These are phyloP conservation scores for Flaveria brownii DNA, from an alignment of 129 eudicot species.

Conservation along the genomic window DNA sequence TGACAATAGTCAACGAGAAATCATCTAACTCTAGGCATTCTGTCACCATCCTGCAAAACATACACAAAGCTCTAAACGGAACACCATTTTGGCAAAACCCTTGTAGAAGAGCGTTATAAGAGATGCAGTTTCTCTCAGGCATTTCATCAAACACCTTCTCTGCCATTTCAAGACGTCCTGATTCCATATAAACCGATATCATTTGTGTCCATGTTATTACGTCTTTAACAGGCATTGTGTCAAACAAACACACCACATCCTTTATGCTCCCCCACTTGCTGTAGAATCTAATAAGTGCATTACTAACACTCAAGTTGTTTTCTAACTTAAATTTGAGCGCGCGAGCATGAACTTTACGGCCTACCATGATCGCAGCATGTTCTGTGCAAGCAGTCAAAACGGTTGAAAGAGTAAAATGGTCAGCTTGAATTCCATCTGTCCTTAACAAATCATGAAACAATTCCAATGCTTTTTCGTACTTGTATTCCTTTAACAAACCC, in stretches of 20 bases:
- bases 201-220: conserved; percentile 75
- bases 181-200: conserved; percentile 68
- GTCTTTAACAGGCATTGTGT: conserved; percentile 59
- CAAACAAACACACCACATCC: conserved; percentile 54
- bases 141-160: conserved; percentile 53
- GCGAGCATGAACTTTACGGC: conserved; percentile 60
- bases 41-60: conserved; percentile 66
- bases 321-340: conserved; percentile 54
- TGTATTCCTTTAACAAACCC: conserved; percentile 43
- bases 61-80: conserved; percentile 44
- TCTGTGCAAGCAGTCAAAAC: conserved; percentile 62
- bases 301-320: conserved; percentile 61
- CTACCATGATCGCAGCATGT: conserved; percentile 37
- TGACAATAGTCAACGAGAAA: conserved; percentile 60
- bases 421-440: conserved; percentile 40
- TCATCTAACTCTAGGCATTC: conserved; percentile 64
- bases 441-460: conserved; percentile 48
- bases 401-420: conserved; percentile 64
- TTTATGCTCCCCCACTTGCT: conserved; percentile 56
- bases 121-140: conserved; percentile 66
- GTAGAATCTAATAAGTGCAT: conserved; percentile 84
- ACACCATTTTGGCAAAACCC: conserved; percentile 73
- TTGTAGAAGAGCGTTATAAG: conserved; percentile 69
- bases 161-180: conserved; percentile 67
- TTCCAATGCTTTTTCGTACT: conserved; percentile 57